Evolutionary conservation across 2,329 filamentous ascomycete species (phyloP).

Genomic region (Zopfia rhizophila): DNA sequence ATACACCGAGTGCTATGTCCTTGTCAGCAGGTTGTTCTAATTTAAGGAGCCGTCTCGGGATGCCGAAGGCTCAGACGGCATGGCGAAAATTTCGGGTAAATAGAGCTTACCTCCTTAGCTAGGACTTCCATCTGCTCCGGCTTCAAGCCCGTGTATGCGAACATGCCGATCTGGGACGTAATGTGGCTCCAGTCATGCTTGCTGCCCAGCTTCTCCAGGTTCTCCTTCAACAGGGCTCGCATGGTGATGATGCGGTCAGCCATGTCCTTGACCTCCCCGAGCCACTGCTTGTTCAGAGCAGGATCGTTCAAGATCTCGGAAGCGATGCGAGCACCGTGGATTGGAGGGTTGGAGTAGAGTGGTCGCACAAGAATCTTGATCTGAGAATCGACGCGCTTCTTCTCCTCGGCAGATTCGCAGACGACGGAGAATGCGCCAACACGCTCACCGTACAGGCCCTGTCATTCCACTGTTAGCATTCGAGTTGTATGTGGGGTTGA

Average conservation of each 20-base stretch:
- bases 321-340: conserved; percentile 95
- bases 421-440: conserved; percentile 96
- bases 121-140: conserved; percentile 91
- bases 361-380: conserved; percentile 98
- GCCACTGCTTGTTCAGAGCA: conserved; percentile 90
- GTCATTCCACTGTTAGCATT: conserved; percentile 21
- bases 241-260: conserved; percentile 99
- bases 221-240: conserved; percentile 92
- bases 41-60: not conserved
- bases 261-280: conserved; percentile 97
- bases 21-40: conserved; percentile 24
- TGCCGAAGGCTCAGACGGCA: not conserved
- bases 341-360: conserved; percentile 96
- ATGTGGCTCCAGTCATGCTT: conserved; percentile 99
- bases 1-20: conserved; percentile 83
- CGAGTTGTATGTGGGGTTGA: not conserved
- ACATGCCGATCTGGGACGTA: conserved; percentile 97
- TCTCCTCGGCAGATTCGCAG: conserved; percentile 85
- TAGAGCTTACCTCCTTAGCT: conserved; percentile 76
- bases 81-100: conserved; percentile 3
- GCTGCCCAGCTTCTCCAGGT: conserved; percentile 93
- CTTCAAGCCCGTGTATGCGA: conserved; percentile 94
- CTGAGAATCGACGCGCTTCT: conserved; percentile 95
- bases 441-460: conserved; percentile 98
- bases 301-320: conserved; percentile 89